phyloP scores from a whole-genome alignment of 75 land plant species.

The Chamaecyparis obtusa region DNA sequence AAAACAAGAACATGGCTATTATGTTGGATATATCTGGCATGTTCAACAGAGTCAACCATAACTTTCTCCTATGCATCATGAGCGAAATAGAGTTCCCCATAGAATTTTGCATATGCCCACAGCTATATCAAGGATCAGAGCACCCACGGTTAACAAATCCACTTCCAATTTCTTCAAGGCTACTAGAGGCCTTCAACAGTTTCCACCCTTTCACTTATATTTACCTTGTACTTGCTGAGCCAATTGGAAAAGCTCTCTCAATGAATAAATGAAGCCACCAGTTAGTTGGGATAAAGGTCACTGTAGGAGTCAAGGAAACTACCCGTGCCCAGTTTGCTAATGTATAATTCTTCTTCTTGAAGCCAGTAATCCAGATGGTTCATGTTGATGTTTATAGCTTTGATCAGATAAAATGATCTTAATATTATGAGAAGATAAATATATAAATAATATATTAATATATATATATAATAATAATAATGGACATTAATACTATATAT shows the following conservation, averaged over 20 bases:
- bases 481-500: no score
- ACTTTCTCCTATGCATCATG: background rate
- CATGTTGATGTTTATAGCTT: no score
- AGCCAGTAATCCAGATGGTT: background rate
- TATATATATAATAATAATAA: no score
- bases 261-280: background rate
- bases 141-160: no score
- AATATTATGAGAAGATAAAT: no score
- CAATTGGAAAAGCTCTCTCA: background rate
- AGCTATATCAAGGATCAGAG: background rate
- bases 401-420: no score
- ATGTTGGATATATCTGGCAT: background rate
- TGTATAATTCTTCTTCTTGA: background rate
- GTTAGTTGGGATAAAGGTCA: background rate
- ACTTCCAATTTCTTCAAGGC: no score
- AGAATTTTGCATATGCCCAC: background rate
- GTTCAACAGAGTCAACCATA: background rate
- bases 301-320: background rate
- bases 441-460: no score
- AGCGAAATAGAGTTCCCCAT: background rate
- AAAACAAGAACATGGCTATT: no score
- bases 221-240: background rate
- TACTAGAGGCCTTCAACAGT: background rate
- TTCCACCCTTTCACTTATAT: background rate
- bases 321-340: background rate